Conservation (phyloP, 2,329 filamentous ascomycete species). For the Cadophora malorum region DNA sequence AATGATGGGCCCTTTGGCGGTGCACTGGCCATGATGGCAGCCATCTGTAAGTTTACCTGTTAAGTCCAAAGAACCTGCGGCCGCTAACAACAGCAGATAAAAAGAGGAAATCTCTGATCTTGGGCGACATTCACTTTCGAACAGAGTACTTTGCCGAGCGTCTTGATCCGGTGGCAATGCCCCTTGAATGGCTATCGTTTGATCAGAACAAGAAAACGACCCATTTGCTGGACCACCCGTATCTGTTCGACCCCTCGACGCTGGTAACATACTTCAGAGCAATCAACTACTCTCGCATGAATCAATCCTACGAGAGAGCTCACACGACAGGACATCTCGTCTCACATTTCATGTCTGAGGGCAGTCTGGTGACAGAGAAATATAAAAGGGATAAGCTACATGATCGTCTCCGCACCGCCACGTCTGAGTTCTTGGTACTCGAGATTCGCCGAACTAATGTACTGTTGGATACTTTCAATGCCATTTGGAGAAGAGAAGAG, state of each 20-base stretch:
- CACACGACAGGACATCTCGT: constrained; percentile 63
- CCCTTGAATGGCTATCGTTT: constrained; percentile 72
- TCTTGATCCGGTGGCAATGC: constrained; percentile 76
- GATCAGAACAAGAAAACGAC: constrained; percentile 65
- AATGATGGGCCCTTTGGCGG: constrained; percentile 77
- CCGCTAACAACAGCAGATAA: constrained; percentile 55
- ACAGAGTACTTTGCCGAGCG: constrained; percentile 78
- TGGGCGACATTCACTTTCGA: constrained; percentile 74
- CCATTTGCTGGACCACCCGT: constrained; percentile 82
- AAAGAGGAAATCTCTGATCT: constrained; percentile 65
- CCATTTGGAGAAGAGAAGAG: constrained; percentile 86
- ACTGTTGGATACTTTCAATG: constrained; percentile 78
- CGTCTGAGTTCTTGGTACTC: constrained; percentile 74
- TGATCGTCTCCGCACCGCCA: constrained; percentile 68
- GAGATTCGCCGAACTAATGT: constrained; percentile 71
- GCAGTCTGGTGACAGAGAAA: constrained; percentile 60
- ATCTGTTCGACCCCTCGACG: constrained; percentile 75
- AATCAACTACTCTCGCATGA: constrained; percentile 89
- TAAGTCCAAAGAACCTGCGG: background rate
- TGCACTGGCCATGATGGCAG: constrained; percentile 74
- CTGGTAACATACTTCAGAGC: constrained; percentile 86
- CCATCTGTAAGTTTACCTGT: constrained; percentile 66
- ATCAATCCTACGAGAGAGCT: constrained; percentile 75
- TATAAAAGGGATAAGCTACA: constrained; percentile 67
- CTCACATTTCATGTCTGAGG: constrained; percentile 57